These are phyloP conservation scores for Scedosporium boydii DNA, from an alignment of 2,329 filamentous ascomycete species.

Conservation along the genomic window DNA sequence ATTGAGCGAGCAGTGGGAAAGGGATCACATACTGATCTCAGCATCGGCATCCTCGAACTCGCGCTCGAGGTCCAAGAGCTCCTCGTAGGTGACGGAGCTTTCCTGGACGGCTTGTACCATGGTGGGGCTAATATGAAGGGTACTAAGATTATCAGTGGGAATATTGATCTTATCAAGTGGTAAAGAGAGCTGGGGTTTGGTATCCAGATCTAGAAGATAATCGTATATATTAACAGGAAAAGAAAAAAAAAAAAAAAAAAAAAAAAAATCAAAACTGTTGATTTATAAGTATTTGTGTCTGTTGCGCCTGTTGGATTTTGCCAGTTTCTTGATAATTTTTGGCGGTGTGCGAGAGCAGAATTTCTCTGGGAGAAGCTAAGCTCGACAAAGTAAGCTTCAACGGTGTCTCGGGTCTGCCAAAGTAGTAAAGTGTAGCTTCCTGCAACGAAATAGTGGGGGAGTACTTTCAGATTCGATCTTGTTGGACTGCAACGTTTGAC, in stretches of 20 bases:
- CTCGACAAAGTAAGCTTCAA: too few species aligned
- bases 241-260: neutral
- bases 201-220: neutral
- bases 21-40: conserved; percentile 60
- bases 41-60: conserved; percentile 78
- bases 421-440: neutral
- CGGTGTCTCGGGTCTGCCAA: too few species aligned
- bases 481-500: too few species aligned
- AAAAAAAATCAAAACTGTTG: neutral
- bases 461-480: too few species aligned
- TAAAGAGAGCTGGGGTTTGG: too few species aligned
- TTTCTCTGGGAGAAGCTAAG: neutral
- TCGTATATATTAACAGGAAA: neutral
- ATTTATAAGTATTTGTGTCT: neutral
- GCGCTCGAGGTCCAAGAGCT: conserved; percentile 69
- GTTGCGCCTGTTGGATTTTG: neutral
- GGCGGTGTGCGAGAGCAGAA: conserved; percentile 1
- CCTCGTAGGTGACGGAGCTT: conserved; percentile 55
- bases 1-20: neutral
- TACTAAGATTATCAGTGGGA: neutral
- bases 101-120: conserved; percentile 23
- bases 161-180: too few species aligned
- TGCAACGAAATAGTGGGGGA: neutral
- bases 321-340: neutral
- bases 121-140: conserved; percentile 3